Evolutionary conservation across 2,329 filamentous ascomycete genomes (phyloP).

Genomic region (Tolypocladium nubicola): DNA sequence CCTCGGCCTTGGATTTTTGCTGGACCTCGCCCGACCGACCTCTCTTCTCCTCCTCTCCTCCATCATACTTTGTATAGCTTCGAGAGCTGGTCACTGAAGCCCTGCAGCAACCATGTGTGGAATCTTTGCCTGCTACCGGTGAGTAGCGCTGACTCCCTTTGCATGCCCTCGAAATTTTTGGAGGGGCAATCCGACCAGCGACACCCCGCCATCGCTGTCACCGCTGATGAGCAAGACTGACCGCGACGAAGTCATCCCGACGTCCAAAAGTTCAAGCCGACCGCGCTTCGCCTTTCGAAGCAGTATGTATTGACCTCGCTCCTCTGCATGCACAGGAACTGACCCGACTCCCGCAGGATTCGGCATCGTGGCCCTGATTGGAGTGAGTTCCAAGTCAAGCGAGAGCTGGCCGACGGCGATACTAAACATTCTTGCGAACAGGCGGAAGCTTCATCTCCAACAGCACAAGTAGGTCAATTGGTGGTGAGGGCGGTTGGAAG

Average conservation of each 20-base stretch:
- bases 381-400: slow-evolving; percentile 54
- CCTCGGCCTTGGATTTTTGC: slow-evolving; percentile 1
- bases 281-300: slow-evolving; percentile 86
- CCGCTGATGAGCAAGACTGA: neutral
- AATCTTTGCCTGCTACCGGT: slow-evolving; percentile 93
- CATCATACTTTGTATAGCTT: slow-evolving; percentile 1
- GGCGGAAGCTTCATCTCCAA: slow-evolving; percentile 83
- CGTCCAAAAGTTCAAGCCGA: slow-evolving; percentile 93
- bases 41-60: slow-evolving; percentile 1
- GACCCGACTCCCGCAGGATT: slow-evolving; percentile 43
- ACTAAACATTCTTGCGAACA: slow-evolving; percentile 21
- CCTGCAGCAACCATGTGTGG: slow-evolving; percentile 68
- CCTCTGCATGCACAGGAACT: neutral
- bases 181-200: slow-evolving; percentile 14
- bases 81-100: neutral
- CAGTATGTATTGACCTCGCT: slow-evolving; percentile 49
- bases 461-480: slow-evolving; percentile 66
- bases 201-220: slow-evolving; percentile 18
- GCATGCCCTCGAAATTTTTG: slow-evolving; percentile 10
- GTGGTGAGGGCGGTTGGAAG: neutral
- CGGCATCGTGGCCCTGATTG: slow-evolving; percentile 97
- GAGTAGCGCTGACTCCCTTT: slow-evolving; percentile 19
- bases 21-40: neutral
- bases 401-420: neutral
- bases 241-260: slow-evolving; percentile 60